Evolutionary conservation across 116 monocot species (phyloP), one percentile per base, ranked within the genome.

Genomic region (Papilionanthe hybrid): DNA sequence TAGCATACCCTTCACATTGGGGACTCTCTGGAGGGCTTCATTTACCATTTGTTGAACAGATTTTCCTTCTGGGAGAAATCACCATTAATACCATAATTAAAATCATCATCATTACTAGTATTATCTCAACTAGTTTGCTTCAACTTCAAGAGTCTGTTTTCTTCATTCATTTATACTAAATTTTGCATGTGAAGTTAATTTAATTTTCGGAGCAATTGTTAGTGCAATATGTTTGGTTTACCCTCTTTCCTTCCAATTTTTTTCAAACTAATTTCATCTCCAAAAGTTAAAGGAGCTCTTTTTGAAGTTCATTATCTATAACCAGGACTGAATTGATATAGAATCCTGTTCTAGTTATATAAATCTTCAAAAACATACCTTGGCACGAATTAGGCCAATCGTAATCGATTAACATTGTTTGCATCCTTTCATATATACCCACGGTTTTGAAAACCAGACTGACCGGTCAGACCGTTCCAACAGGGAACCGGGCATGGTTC

Each of bases 31-130:
- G 19, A 99, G 93, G 84, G 99, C 95, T 89, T 99, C 93, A 89
- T 93, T 78, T 58, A 99, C 99, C 99, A 99, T 99, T 75, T 95
- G 78, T 89, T 99, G 89, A 83, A 99, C 99, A 73, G 99, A 99
- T 77, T 99, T 99, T 23, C 99, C 99, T 87, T 99, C 99, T 99
- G 93, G 22, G 69, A 15, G 44, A 73, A 44, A 43, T 73, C 73
- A 73, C 42, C 73, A 44, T 37, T 13, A 43, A n/a, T 20, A 43
- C 6, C 8, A 73, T 44, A 18, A 73, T 73, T 44, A 19, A 2
- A 37, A 37, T 43, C 29, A 73, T n/a, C 22, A 73, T n/a, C 20
- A 43, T 44, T 43, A 73, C 43, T 30, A 25, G 37, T 15, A 22
- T 69, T 37, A 32, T 29, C 69, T 17, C 7, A 69, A 30, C 69